Conservation (phyloP, 2,329 filamentous ascomycete genomes). For the Dactylellina leptospora region DNA sequence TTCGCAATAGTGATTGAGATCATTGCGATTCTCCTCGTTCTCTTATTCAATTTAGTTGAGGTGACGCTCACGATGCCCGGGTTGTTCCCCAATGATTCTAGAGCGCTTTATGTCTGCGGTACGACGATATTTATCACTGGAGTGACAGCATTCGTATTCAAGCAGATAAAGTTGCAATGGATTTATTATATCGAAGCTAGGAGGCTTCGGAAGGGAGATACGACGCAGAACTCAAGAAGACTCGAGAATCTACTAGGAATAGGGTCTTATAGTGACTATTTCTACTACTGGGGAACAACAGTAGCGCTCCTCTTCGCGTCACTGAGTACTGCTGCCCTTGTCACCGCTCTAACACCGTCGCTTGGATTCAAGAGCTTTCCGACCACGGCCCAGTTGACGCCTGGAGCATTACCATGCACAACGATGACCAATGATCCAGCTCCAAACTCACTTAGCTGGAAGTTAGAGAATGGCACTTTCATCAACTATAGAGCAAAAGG, state of each 20-base stretch:
- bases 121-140: conserved; percentile 39
- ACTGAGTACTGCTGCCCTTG: conserved; percentile 27
- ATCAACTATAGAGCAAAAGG: conserved; percentile 35
- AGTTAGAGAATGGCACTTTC: conserved; percentile 31
- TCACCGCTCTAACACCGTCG: conserved; percentile 44
- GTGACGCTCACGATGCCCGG: conserved; percentile 43
- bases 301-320: conserved; percentile 38
- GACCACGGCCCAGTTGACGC: conserved; percentile 42
- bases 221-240: conserved; percentile 33
- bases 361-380: conserved; percentile 38
- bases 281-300: conserved; percentile 50
- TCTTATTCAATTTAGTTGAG: conserved; percentile 43
- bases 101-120: conserved; percentile 40
- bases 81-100: conserved; percentile 46
- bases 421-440: conserved; percentile 8
- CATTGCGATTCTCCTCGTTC: conserved; percentile 29
- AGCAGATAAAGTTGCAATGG: conserved; percentile 44
- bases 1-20: conserved; percentile 38
- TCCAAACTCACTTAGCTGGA: conserved; percentile 23
- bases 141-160: conserved; percentile 30
- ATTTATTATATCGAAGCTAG: conserved; percentile 41
- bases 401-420: conserved; percentile 41
- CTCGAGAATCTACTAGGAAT: conserved; percentile 43
- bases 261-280: conserved; percentile 41
- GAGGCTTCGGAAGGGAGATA: conserved; percentile 33